Conservation (phyloP, 179 eudicot genomes). For the Pouteria campechiana region DNA sequence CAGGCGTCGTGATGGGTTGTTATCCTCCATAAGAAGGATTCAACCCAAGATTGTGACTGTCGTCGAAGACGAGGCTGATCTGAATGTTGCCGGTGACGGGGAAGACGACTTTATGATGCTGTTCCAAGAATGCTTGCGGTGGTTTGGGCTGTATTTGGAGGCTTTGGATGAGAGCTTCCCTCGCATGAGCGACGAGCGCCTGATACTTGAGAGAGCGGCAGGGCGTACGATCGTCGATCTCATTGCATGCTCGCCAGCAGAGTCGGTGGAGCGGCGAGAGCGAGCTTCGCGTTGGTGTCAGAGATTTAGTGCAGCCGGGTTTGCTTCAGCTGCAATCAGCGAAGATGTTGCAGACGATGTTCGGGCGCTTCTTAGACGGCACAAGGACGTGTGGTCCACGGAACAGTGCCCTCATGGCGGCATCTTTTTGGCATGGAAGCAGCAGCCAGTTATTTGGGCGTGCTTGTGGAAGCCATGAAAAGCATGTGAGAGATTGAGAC, state of each 20-base stretch:
- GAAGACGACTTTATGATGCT: conserved; percentile 16
- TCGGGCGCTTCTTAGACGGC: too few species aligned
- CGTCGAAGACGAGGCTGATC: conserved; percentile 40
- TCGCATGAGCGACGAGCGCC: conserved; percentile 32
- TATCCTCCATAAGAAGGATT: conserved; percentile 16
- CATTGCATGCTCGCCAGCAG: too few species aligned
- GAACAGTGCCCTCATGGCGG: too few species aligned
- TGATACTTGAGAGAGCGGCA: conserved; percentile 35
- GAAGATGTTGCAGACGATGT: too few species aligned
- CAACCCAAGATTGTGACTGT: conserved; percentile 28
- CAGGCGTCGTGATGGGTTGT: conserved; percentile 9
- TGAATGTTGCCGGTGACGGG: conserved; percentile 13
- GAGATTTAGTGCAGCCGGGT: too few species aligned
- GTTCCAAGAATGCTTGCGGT: conserved; percentile 27
- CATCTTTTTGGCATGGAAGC: conserved; percentile 77
- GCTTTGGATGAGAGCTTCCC: conserved; percentile 26
- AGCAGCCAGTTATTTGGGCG: conserved; percentile 95
- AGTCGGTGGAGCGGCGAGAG: too few species aligned
- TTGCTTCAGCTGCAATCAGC: too few species aligned
- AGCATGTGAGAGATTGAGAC: conserved; percentile 4
- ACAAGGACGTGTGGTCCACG: too few species aligned
- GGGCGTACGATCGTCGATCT: conserved; percentile 38
- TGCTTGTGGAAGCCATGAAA: conserved; percentile 83
- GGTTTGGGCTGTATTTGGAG: conserved; percentile 50
- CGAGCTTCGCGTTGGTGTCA: too few species aligned